phyloP scores from a whole-genome alignment of 1,284 basidiomycete genomes.

The Cystobasidium slooffiae region DNA sequence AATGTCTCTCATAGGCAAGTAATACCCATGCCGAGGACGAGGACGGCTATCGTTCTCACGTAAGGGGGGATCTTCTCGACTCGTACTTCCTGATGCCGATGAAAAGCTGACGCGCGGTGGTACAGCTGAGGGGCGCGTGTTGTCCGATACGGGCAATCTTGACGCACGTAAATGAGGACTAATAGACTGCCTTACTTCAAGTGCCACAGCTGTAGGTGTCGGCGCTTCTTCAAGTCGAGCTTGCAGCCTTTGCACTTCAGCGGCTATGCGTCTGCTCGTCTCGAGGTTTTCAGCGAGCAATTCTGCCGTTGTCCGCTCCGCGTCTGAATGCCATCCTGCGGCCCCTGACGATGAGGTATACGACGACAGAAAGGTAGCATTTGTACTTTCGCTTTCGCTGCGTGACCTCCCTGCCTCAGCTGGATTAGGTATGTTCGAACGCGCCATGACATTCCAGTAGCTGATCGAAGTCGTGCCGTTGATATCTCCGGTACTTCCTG shows the following conservation, averaged over 20 bases:
- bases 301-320: constrained; percentile 18
- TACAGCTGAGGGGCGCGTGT: not conserved
- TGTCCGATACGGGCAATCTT: not conserved
- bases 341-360: constrained; percentile 1
- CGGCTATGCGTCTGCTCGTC: constrained; percentile 20
- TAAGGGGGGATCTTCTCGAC: not conserved
- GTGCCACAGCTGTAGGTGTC: not conserved
- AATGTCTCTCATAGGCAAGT: too few relatives aligned
- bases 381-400: not conserved
- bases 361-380: not conserved
- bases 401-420: not conserved
- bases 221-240: not conserved
- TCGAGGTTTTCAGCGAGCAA: constrained; percentile 19
- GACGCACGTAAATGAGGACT: not conserved
- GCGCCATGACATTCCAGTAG: too few relatives aligned
- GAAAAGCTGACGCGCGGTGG: constrained; percentile 8
- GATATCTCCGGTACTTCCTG: not conserved
- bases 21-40: too few relatives aligned
- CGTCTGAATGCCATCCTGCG: not conserved
- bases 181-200: not conserved
- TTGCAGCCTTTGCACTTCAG: constrained; percentile 26
- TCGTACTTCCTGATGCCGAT: constrained; percentile 7
- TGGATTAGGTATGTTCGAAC: not conserved
- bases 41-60: too few relatives aligned
- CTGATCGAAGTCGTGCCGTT: not conserved